Percentiles rank a stretch among this genome's conserved stretches.
These are phyloP conservation scores for Kurtzmaniella quercitrusa DNA, from an alignment of 1,139 yeast genomes.

Conservation along the genomic window DNA sequence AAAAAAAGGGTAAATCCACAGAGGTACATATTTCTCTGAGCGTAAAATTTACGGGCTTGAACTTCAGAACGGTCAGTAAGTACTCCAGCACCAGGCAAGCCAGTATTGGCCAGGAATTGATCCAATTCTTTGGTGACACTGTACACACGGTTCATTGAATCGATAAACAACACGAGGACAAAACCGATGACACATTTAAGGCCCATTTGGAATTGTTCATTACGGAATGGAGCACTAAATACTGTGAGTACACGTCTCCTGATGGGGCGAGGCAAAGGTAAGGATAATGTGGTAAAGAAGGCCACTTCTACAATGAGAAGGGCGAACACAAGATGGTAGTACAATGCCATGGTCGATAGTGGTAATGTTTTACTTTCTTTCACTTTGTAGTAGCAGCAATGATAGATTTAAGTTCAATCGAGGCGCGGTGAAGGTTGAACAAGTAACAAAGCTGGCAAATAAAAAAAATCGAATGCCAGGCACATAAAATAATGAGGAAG, in stretches of 20 bases:
- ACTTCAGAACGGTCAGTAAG: slow-evolving; percentile 65
- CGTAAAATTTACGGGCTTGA: slow-evolving; percentile 87
- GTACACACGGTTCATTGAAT: slow-evolving; percentile 80
- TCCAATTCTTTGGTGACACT: slow-evolving; percentile 63
- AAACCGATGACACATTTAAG: slow-evolving; percentile 81
- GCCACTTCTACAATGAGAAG: slow-evolving; percentile 74
- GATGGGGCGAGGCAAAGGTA: slow-evolving; percentile 77
- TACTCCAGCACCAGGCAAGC: slow-evolving; percentile 20
- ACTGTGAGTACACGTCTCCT: slow-evolving; percentile 66
- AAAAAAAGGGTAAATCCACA: slow-evolving; percentile 94
- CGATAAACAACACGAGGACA: slow-evolving; percentile 78
- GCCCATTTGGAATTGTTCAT: slow-evolving; percentile 70
- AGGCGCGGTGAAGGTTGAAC: too few species aligned
- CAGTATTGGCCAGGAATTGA: slow-evolving; percentile 15
- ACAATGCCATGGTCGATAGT: slow-evolving; percentile 53
- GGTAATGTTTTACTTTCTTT: not conserved
- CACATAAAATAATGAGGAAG: too few species aligned
- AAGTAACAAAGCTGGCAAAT: too few species aligned
- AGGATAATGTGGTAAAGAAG: slow-evolving; percentile 74
- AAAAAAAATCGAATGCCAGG: too few species aligned
- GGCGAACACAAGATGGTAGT: slow-evolving; percentile 70
- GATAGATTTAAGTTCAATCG: too few species aligned
- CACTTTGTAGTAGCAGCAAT: not conserved
- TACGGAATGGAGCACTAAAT: slow-evolving; percentile 65
- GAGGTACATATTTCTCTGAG: slow-evolving; percentile 94